Conservation (phyloP, 352 stramenopile species). For the Globisporangium middletonii region DNA sequence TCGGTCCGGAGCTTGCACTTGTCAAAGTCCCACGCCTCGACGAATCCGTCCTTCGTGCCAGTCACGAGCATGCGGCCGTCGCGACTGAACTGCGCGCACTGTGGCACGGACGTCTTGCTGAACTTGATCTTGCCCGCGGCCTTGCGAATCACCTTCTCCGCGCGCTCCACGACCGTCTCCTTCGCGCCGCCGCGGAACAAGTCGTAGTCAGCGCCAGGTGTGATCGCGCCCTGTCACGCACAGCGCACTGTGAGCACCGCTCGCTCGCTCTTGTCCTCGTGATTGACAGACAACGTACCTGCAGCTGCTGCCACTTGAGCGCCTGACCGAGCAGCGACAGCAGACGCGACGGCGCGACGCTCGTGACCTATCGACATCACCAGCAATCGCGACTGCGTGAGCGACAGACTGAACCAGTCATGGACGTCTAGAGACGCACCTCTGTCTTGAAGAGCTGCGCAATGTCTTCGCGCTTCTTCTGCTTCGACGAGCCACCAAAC, state of each 20-base stretch:
- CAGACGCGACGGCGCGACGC: constrained; percentile 83
- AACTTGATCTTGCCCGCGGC: constrained; percentile 87
- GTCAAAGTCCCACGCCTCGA: constrained; percentile 93
- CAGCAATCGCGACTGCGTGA: background rate
- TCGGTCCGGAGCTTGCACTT: constrained; percentile 89
- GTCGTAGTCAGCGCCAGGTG: constrained; percentile 66
- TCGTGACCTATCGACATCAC: constrained; percentile 18
- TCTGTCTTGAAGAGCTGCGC: constrained; percentile 69
- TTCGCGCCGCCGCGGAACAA: constrained; percentile 72
- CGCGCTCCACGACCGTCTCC: constrained; percentile 41
- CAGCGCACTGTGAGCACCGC: no score
- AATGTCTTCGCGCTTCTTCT: constrained; percentile 76
- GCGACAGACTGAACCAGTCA: background rate
- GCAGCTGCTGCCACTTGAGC: constrained; percentile 87
- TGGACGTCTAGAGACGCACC: constrained; percentile 18
- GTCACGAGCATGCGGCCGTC: constrained; percentile 89
- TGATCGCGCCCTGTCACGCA: constrained; percentile 39
- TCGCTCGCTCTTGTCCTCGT: background rate
- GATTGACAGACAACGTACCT: constrained; percentile 21
- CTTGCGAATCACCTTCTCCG: constrained; percentile 61
- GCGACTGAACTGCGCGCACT: constrained; percentile 84
- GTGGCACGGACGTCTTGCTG: constrained; percentile 70
- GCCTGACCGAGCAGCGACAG: constrained; percentile 85
- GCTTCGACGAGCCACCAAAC: constrained; percentile 65
- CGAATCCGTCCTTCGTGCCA: constrained; percentile 92